Percentiles rank a stretch among this genome's conserved stretches.
Evolutionary conservation across 805 yeast species (phyloP).

Genomic region (Phaffomyces antillensis): DNA sequence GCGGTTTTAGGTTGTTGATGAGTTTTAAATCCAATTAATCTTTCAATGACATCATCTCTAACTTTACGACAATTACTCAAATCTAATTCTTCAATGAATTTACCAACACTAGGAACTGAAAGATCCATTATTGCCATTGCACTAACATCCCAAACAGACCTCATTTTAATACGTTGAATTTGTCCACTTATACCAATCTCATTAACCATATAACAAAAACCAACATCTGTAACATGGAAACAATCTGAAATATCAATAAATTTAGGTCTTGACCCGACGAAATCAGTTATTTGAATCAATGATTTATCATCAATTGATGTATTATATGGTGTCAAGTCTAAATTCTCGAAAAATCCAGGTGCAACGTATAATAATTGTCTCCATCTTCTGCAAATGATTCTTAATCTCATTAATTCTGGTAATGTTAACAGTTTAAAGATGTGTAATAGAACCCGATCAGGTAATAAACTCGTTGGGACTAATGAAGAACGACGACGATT

Average conservation of each 20-base stretch:
- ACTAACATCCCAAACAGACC: slow-evolving; percentile 68
- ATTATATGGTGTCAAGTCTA: slow-evolving; percentile 60
- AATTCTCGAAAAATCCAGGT: slow-evolving; percentile 39
- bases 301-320: slow-evolving; percentile 52
- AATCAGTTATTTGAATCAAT: slow-evolving; percentile 51
- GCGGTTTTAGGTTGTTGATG: background rate
- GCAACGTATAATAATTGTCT: slow-evolving; percentile 54
- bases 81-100: slow-evolving; percentile 51
- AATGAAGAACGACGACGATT: slow-evolving; percentile 46
- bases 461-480: slow-evolving; percentile 49
- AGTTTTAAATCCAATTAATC: slow-evolving; percentile 54
- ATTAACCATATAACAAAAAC: slow-evolving; percentile 63
- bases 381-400: slow-evolving; percentile 61
- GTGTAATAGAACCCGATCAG: slow-evolving; percentile 49
- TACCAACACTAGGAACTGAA: slow-evolving; percentile 58
- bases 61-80: slow-evolving; percentile 69
- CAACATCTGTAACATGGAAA: slow-evolving; percentile 70
- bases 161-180: slow-evolving; percentile 50
- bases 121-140: slow-evolving; percentile 81
- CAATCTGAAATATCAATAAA: slow-evolving; percentile 61
- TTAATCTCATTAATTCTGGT: slow-evolving; percentile 52
- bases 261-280: slow-evolving; percentile 64
- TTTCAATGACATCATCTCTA: slow-evolving; percentile 60
- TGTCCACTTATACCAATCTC: slow-evolving; percentile 63
- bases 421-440: slow-evolving; percentile 48